These are phyloP conservation scores for Clarireedia monteithiana DNA, from an alignment of 2,329 filamentous ascomycete genomes.

Conservation along the genomic window DNA sequence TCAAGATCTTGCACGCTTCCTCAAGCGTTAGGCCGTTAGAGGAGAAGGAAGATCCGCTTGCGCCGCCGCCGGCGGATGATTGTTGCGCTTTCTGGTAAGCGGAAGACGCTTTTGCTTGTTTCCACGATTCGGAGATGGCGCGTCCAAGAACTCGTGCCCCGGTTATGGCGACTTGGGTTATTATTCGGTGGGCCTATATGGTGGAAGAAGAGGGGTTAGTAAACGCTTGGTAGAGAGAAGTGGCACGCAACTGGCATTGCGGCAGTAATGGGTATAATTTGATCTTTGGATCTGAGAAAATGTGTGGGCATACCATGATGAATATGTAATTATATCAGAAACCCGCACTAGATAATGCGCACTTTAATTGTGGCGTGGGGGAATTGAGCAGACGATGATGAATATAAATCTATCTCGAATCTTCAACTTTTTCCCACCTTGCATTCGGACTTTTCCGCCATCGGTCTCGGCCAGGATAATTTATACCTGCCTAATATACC, in stretches of 20 bases:
- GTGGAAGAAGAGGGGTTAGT: neutral
- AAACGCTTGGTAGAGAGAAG: neutral
- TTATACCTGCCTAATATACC: neutral
- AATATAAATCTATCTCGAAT: neutral
- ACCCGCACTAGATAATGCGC: neutral
- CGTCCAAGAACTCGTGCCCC: slow-evolving; percentile 87
- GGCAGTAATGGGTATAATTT: no score
- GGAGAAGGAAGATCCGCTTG: slow-evolving; percentile 35
- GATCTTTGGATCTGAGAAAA: no score
- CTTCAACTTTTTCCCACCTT: slow-evolving; percentile 5
- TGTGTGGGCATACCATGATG: neutral
- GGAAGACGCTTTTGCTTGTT: slow-evolving; percentile 83
- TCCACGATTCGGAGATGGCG: slow-evolving; percentile 89
- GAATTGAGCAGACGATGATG: neutral
- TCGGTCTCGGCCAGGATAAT: neutral
- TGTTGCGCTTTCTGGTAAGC: slow-evolving; percentile 66
- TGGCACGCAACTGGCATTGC: neutral
- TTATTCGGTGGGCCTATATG: slow-evolving; percentile 81
- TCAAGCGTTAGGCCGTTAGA: slow-evolving; percentile 78
- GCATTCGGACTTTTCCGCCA: slow-evolving; percentile 1
- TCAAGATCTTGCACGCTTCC: slow-evolving; percentile 94
- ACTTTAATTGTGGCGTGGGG: neutral
- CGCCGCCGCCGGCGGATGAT: slow-evolving; percentile 44
- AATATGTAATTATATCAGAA: neutral
- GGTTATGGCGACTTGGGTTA: slow-evolving; percentile 87